A percentile compares a stretch with the other conserved stretches of the same genome.
phyloP scores from a whole-genome alignment of 345 rosid genomes.

The Lumnitzera racemosa region DNA sequence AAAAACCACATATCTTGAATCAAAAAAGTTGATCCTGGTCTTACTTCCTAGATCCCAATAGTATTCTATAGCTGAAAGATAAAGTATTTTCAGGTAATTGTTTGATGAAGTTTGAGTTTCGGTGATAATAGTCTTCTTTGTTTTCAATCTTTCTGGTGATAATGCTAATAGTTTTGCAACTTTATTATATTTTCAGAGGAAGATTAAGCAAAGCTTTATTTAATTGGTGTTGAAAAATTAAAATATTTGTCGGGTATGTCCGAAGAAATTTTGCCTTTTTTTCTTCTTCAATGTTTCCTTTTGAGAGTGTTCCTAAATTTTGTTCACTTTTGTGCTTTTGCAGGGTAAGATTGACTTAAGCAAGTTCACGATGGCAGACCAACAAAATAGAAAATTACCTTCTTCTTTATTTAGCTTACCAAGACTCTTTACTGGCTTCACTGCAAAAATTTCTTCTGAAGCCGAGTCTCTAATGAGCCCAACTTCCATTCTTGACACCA shows the following conservation, averaged over 20 bases:
- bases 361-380: constrained; percentile 19
- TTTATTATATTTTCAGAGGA: no score
- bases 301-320: neutral
- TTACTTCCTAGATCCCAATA: constrained; percentile 14
- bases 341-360: constrained; percentile 28
- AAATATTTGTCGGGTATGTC: constrained; percentile 9
- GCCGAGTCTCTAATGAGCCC: constrained; percentile 61
- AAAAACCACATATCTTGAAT: constrained; percentile 9
- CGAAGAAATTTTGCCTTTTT: neutral
- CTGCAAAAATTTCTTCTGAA: constrained; percentile 29
- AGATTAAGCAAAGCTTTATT: no score
- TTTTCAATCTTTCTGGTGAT: no score
- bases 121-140: no score
- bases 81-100: no score
- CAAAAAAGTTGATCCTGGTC: constrained; percentile 18
- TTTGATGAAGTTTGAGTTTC: no score
- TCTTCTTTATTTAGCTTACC: constrained; percentile 37
- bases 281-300: constrained; percentile 10
- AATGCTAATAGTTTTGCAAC: no score
- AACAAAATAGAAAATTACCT: constrained; percentile 31
- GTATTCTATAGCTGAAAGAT: constrained; percentile 2
- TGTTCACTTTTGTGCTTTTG: constrained; percentile 33
- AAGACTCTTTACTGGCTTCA: constrained; percentile 46
- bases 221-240: constrained; percentile 1
- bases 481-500: constrained; percentile 77